phyloP scores from a whole-genome alignment of 805 yeast genomes.

The Myxozyma nipponensis region DNA sequence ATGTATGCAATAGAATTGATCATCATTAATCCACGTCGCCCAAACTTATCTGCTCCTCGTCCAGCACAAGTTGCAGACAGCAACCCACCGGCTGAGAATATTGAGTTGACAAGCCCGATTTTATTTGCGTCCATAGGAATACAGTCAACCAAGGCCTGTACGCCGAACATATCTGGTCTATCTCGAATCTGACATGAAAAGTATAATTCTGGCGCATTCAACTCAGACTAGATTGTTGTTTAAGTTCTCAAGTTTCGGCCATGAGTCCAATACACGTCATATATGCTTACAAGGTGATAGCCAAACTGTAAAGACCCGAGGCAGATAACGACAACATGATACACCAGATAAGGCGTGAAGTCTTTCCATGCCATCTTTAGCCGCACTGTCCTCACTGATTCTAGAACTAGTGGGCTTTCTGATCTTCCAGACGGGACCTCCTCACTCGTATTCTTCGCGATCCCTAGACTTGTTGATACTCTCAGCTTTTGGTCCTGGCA shows the following conservation, averaged over 20 bases:
- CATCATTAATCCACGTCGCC: slow-evolving; percentile 55
- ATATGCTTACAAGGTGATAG: slow-evolving; percentile 61
- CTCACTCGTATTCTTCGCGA: no score
- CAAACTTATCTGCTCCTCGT: slow-evolving; percentile 56
- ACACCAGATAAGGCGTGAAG: slow-evolving; percentile 19
- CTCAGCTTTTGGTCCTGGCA: no score
- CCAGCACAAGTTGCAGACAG: slow-evolving; percentile 71
- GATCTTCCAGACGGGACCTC: no score
- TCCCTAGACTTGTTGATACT: no score
- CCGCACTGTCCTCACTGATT: no score
- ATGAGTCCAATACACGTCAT: background rate
- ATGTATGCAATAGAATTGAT: slow-evolving; percentile 50
- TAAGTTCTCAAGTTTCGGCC: background rate
- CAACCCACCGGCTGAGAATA: slow-evolving; percentile 81
- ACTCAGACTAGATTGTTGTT: slow-evolving; percentile 51
- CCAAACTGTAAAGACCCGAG: slow-evolving; percentile 86
- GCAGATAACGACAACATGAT: slow-evolving; percentile 50
- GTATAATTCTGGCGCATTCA: slow-evolving; percentile 73
- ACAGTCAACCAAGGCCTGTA: slow-evolving; percentile 46
- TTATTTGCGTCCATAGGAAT: slow-evolving; percentile 54
- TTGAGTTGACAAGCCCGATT: slow-evolving; percentile 70
- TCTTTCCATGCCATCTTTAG: slow-evolving; percentile 6
- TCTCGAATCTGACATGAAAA: slow-evolving; percentile 22
- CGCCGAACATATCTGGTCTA: slow-evolving; percentile 3
- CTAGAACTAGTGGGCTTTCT: no score